These are phyloP conservation scores for Syzygium malaccense DNA, from an alignment of 441 rosid species.

Conservation along the genomic window DNA sequence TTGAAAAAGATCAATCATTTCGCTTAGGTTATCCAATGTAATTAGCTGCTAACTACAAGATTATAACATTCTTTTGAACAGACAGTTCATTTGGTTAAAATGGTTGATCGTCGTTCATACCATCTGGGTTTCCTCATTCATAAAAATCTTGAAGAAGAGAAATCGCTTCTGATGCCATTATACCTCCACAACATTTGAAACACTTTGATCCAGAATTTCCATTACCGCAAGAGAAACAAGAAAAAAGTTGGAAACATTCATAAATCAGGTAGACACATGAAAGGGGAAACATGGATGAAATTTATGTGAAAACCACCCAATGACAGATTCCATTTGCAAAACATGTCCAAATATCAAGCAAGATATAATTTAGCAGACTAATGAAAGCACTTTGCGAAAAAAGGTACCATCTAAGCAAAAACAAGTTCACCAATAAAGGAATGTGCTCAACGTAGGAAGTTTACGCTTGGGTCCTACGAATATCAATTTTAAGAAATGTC, in stretches of 20 bases:
- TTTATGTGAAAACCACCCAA: too few relatives aligned
- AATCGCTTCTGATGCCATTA: background rate
- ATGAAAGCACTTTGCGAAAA: too few relatives aligned
- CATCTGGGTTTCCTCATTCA: background rate
- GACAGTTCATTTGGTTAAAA: background rate
- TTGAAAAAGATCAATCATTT: background rate
- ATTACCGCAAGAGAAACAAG: background rate
- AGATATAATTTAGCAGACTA: too few relatives aligned
- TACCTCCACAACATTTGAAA: background rate
- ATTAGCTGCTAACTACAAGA: background rate
- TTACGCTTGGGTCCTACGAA: too few relatives aligned
- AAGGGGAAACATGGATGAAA: too few relatives aligned
- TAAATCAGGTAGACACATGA: background rate
- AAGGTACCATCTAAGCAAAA: too few relatives aligned
- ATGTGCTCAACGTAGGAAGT: too few relatives aligned
- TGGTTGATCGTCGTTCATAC: background rate
- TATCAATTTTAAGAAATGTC: too few relatives aligned
- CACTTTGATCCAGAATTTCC: background rate
- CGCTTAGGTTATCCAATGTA: background rate
- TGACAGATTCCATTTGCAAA: too few relatives aligned
- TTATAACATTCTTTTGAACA: background rate
- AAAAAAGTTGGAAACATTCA: background rate
- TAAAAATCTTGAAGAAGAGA: background rate
- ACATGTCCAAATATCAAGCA: too few relatives aligned
- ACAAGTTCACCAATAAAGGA: too few relatives aligned